Evolutionary conservation across 257 asterid genomes (phyloP), one percentile per base, ranked within the genome.

Genomic region (Fraxinus anomala): DNA sequence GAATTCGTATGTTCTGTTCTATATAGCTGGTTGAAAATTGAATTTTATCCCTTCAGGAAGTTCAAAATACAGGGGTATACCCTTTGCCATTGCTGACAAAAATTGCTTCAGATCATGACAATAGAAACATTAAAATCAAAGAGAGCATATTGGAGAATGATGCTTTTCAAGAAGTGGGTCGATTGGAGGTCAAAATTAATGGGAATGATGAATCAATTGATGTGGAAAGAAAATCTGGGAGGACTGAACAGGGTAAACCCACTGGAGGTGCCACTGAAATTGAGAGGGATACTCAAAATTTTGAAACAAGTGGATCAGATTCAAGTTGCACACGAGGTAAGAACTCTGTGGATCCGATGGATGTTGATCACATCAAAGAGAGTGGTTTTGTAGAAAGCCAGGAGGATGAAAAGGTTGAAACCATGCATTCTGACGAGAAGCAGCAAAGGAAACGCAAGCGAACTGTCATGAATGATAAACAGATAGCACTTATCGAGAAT

Each of bases 361-460:
- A 87, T 77, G 76, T 68, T 68, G 92, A 83, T 76, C 92, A 89
- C 70, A 67, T 84, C 77, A 93, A 80, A 79, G 89, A 87, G 72
- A 82, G 82, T 78, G 85, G 85, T 63, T 79, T 72, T 73, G 90
- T 81, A 76, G 97, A 89, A 74, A 80, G 76, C 83, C 75, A 84
- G 73, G 92, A 86, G 74, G 96, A 91, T 66, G 97, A 88, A 79
- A 92, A 86, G 89, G 81, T 75, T 23, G 98, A 87, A 73, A 84
- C 89, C 68, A 26, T 81, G 17, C 90, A 80, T 77, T 82, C 84
- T 80, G 98, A 95, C 71, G 98, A 92, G 88, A 93, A 81, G 86
- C 94, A 88, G 77, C 96, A 89, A 80, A 89, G 92, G 85, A 96
- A 93, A 81, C 94, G 99, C 75, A 96, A 96, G 83, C 86, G 99